Evolutionary conservation across 192 early-diverging fungal species (phyloP).

Genomic region (Pilobolus umbonatus): DNA sequence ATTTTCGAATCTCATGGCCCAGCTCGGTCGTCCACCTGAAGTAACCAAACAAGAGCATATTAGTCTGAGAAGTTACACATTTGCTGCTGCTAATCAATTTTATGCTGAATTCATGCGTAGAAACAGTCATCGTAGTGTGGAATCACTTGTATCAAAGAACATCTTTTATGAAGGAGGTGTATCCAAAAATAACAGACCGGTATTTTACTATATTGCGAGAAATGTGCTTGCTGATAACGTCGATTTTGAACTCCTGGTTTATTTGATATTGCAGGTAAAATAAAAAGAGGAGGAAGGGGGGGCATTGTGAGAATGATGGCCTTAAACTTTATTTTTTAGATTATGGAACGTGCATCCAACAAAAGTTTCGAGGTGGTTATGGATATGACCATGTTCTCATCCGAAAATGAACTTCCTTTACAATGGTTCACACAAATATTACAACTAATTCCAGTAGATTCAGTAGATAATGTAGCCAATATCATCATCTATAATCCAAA

Average conservation of each 20-base stretch:
- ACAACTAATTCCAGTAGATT: conserved; percentile 65
- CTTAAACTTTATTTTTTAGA: conserved; percentile 22
- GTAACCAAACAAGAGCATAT: conserved; percentile 47
- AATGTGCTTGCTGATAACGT: conserved; percentile 68
- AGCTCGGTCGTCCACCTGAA: conserved; percentile 84
- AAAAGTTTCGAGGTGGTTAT: conserved; percentile 78
- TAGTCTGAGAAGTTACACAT: conserved; percentile 43
- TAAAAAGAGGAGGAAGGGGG: not conserved
- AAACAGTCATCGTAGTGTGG: conserved; percentile 59
- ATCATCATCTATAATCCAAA: conserved; percentile 85
- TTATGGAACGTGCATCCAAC: conserved; percentile 61
- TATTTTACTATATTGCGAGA: conserved; percentile 82
- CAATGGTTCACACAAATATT: conserved; percentile 73
- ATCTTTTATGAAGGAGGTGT: conserved; percentile 80
- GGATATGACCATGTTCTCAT: conserved; percentile 76
- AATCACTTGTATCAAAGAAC: conserved; percentile 62
- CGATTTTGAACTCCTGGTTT: conserved; percentile 82
- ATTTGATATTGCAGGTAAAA: conserved; percentile 62
- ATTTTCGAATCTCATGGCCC: conserved; percentile 78
- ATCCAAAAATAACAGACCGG: conserved; percentile 68
- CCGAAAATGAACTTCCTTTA: conserved; percentile 73
- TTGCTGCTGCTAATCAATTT: conserved; percentile 41
- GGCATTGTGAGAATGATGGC: not conserved
- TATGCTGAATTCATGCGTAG: conserved; percentile 69
- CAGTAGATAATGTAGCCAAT: conserved; percentile 56